phyloP scores from a whole-genome alignment of 2,329 filamentous ascomycete species.

The Sphaerulina vaccinii region DNA sequence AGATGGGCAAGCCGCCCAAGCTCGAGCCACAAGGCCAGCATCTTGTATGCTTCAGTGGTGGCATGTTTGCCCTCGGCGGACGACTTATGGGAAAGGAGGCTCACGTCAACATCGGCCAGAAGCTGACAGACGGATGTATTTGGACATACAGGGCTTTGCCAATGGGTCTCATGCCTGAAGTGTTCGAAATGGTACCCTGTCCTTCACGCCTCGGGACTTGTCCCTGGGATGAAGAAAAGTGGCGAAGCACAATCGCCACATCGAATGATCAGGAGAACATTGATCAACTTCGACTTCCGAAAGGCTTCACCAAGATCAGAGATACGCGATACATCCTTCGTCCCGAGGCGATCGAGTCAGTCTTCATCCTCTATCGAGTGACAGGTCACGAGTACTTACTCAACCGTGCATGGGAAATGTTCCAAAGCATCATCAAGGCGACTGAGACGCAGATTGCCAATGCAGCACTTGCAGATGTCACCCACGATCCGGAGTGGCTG shows the following conservation, averaged over 20 bases:
- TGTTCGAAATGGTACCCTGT: slow-evolving; percentile 55
- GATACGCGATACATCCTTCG: slow-evolving; percentile 50
- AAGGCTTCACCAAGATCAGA: slow-evolving; percentile 45
- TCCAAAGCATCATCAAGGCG: slow-evolving; percentile 44
- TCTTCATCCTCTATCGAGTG: slow-evolving; percentile 61
- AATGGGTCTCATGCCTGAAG: slow-evolving; percentile 62
- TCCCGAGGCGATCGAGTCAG: slow-evolving; percentile 61
- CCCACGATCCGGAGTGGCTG: slow-evolving; percentile 38
- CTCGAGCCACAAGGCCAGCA: slow-evolving; percentile 57
- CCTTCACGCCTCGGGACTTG: slow-evolving; percentile 42
- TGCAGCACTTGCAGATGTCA: slow-evolving; percentile 47
- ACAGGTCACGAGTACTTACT: slow-evolving; percentile 53
- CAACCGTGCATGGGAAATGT: slow-evolving; percentile 53
- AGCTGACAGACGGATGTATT: slow-evolving; percentile 61
- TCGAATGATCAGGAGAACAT: slow-evolving; percentile 27
- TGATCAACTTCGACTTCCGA: slow-evolving; percentile 39
- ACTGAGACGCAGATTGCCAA: slow-evolving; percentile 49
- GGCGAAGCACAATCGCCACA: slow-evolving; percentile 42
- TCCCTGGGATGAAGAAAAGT: slow-evolving; percentile 55
- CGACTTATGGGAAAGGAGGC: slow-evolving; percentile 54
- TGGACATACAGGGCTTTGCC: slow-evolving; percentile 60
- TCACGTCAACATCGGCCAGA: slow-evolving; percentile 56
- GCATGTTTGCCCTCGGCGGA: slow-evolving; percentile 62
- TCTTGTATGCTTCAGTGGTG: slow-evolving; percentile 60
- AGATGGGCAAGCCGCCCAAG: slow-evolving; percentile 25